These are phyloP conservation scores for Discostella stelligeroides DNA, from an alignment of 108 stramenopile species.

Conservation along the genomic window DNA sequence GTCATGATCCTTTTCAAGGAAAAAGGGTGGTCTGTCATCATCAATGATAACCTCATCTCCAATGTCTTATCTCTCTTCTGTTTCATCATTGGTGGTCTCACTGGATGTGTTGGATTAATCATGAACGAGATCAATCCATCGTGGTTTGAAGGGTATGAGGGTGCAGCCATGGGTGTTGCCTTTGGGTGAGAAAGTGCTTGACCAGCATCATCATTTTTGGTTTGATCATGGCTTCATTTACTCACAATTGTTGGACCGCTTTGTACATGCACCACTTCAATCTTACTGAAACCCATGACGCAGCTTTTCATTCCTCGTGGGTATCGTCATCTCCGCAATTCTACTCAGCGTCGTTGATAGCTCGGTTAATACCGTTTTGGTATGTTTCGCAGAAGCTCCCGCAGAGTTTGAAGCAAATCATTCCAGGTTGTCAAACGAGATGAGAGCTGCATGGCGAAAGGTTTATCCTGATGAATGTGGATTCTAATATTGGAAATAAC, in stretches of 20 bases:
- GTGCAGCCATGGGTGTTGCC: slow-evolving; percentile 36
- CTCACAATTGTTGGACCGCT: too few relatives aligned
- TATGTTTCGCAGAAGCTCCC: slow-evolving; percentile 79
- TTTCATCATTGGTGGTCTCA: slow-evolving; percentile 56
- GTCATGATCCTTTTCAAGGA: slow-evolving; percentile 70
- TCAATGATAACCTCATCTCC: slow-evolving; percentile 57
- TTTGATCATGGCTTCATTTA: too few relatives aligned
- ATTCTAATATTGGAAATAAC: slow-evolving; percentile 9
- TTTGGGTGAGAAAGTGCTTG: slow-evolving; percentile 46
- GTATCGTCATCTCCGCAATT: slow-evolving; percentile 60
- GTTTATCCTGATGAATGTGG: slow-evolving; percentile 61
- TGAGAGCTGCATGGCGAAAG: slow-evolving; percentile 62
- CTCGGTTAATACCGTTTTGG: slow-evolving; percentile 85
- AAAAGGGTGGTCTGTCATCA: slow-evolving; percentile 70
- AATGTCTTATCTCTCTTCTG: slow-evolving; percentile 63
- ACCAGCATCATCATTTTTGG: neutral
- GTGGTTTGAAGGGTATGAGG: slow-evolving; percentile 52
- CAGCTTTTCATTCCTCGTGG: slow-evolving; percentile 64
- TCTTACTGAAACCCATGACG: slow-evolving; percentile 11
- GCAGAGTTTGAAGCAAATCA: slow-evolving; percentile 78
- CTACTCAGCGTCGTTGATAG: slow-evolving; percentile 69
- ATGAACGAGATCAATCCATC: slow-evolving; percentile 44
- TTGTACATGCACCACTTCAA: slow-evolving; percentile 18
- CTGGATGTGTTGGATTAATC: slow-evolving; percentile 61
- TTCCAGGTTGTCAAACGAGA: slow-evolving; percentile 59